Percentiles rank a stretch among this genome's conserved stretches.
Evolutionary conservation across 306 rosid genomes (phyloP).

Genomic region (Dryas drummondii): DNA sequence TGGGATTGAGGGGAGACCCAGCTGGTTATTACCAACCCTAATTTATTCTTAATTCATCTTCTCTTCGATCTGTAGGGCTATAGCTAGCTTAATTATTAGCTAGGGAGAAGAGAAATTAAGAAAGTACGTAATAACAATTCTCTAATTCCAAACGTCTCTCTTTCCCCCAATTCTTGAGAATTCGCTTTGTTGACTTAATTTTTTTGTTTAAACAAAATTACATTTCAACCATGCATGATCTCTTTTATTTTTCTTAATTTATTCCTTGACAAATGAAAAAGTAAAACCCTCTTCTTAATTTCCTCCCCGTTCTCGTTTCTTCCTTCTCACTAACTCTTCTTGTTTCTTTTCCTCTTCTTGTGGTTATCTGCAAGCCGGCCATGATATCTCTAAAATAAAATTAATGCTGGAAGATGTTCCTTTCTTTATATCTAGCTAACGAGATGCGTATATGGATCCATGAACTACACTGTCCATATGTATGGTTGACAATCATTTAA

Average conservation of each 20-base stretch:
- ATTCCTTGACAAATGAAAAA: no score
- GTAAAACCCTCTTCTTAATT: no score
- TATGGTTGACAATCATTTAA: slow-evolving; percentile 2
- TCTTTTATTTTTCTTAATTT: no score
- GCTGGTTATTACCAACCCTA: background rate
- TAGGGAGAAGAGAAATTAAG: background rate
- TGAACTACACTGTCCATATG: background rate
- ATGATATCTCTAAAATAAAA: no score
- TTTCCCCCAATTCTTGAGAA: slow-evolving; percentile 1
- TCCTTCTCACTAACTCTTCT: background rate
- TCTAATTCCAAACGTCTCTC: background rate
- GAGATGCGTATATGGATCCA: no score
- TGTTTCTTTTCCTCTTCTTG: background rate
- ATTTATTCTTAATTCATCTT: background rate
- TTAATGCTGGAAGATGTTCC: background rate
- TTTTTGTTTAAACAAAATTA: no score
- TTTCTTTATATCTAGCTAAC: background rate
- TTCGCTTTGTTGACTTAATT: background rate
- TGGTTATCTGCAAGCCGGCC: no score
- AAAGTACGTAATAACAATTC: background rate
- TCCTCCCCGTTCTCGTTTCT: no score
- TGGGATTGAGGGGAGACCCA: slow-evolving; percentile 10
- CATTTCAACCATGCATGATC: no score
- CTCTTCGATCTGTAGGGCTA: background rate
- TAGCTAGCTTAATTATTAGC: background rate